These are phyloP conservation scores for Cephaloascus fragrans DNA, from an alignment of 805 yeast species.

Conservation along the genomic window DNA sequence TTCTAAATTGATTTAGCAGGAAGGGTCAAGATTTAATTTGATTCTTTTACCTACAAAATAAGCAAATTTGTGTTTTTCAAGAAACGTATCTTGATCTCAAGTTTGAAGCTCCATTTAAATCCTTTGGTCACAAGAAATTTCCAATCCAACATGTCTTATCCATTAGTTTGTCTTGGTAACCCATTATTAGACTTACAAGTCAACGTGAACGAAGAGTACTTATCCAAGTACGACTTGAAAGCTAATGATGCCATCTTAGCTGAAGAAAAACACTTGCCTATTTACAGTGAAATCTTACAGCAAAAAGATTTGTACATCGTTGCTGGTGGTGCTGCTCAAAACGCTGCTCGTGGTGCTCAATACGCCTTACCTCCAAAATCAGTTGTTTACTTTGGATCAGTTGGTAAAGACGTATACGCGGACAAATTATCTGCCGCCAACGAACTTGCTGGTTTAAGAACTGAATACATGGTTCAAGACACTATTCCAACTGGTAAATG, in stretches of 20 bases:
- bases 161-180: slow-evolving; percentile 82
- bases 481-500: slow-evolving; percentile 90
- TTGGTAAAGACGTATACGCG: slow-evolving; percentile 85
- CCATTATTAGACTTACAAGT: slow-evolving; percentile 86
- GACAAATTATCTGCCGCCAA: slow-evolving; percentile 78
- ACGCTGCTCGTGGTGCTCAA: slow-evolving; percentile 98
- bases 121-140: too few relatives aligned
- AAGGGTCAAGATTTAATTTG: too few relatives aligned
- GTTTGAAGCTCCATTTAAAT: too few relatives aligned
- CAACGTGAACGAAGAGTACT: slow-evolving; percentile 55
- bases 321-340: slow-evolving; percentile 99
- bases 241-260: slow-evolving; percentile 89
- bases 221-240: slow-evolving; percentile 75
- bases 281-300: slow-evolving; percentile 68
- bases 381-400: slow-evolving; percentile 93
- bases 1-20: too few relatives aligned
- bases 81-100: too few relatives aligned
- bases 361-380: slow-evolving; percentile 72
- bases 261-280: slow-evolving; percentile 77
- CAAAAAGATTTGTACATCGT: slow-evolving; percentile 54
- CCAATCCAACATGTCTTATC: slow-evolving; percentile 43
- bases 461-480: slow-evolving; percentile 75
- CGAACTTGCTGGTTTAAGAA: slow-evolving; percentile 75
- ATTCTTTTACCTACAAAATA: too few relatives aligned
- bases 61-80: too few relatives aligned